Base-by-base conservation (phyloP, 2,329 filamentous ascomycete genomes). In the Cordyceps javanica region DNA sequence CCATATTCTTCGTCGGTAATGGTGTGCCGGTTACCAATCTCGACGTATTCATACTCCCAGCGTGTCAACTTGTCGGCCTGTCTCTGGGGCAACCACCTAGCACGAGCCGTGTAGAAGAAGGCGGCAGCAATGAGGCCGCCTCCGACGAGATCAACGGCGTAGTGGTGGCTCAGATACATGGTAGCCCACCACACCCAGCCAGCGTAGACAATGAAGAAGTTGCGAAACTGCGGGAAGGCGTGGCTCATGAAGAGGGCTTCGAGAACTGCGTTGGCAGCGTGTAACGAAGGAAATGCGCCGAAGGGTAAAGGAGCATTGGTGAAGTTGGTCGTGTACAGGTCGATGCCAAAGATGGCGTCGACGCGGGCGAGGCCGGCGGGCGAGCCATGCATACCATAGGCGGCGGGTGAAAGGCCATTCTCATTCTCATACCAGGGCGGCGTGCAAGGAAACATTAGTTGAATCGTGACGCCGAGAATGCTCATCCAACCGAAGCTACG, bases 181-280 rank as follows among this genome's bases (percentile, higher is more conserved):
- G 93, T 97, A 13, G 92, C 89, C 91, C 93, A 97, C 90, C 91
- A 97, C 67, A 97, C 86, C 93, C 93, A 97, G 69, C 89, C 82
- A 45, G 89, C 88, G 73, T 97, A 97, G 62, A 82, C 79, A 62
- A 92, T 82, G 73, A 95, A 96, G 55, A 94, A 74, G 13, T 87
- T 85, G 63, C 89, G 86, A 63, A 95, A 82, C 60, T 84, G 85
- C 5, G 93, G 93, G 78, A 97, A 97, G 70, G 90, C 86, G 73
- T 95, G 88, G 72, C 88, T 90, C 86, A 97, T 89, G 78, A 97
- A 96, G 16, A 97, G 81, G 23, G 90, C 91, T 72, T 96, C 90
- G 56, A 96, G 80, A 5, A 91, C 92, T 9, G 92, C 91, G 70
- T 90, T 91, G 26, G 87, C 93, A 30, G 92, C 90, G 74, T 97